Evolutionary conservation across 2,329 filamentous ascomycete genomes (phyloP).

Genomic region (Hypoxylon sp.): DNA sequence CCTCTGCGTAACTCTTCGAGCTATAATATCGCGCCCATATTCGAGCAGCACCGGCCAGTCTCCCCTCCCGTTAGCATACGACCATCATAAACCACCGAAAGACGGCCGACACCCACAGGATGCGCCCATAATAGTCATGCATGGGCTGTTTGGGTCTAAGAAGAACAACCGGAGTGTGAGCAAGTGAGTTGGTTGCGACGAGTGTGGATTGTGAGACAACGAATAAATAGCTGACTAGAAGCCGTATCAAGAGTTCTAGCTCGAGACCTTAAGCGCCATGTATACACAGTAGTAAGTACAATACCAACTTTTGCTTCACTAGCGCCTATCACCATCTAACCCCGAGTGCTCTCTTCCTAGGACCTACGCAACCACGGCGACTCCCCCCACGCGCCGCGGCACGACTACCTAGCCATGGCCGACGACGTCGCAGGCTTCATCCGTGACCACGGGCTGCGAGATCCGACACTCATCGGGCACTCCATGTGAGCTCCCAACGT

Average conservation of each 20-base stretch:
- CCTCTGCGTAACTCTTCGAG: conserved; percentile 25
- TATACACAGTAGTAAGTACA: conserved; percentile 82
- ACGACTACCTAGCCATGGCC: conserved; percentile 88
- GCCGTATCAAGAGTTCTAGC: conserved; percentile 75
- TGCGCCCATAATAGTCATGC: conserved; percentile 85
- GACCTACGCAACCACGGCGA: conserved; percentile 95
- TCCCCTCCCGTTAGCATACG: conserved; percentile 68
- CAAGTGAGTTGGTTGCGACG: conserved; percentile 75
- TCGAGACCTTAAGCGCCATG: conserved; percentile 81
- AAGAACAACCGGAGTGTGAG: conserved; percentile 95
- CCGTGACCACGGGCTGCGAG: conserved; percentile 74
- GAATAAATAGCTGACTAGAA: neutral
- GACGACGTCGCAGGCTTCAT: conserved; percentile 88
- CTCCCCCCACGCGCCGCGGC: conserved; percentile 80
- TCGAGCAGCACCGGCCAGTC: conserved; percentile 10
- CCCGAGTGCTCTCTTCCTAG: conserved; percentile 59
- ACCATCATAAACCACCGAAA: conserved; percentile 74
- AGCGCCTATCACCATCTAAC: conserved; percentile 33
- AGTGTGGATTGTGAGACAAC: neutral
- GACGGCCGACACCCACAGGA: conserved; percentile 60
- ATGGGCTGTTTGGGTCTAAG: conserved; percentile 95
- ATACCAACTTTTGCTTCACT: neutral
- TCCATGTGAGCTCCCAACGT: conserved; percentile 77
- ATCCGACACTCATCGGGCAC: conserved; percentile 88
- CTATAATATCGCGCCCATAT: conserved; percentile 37